phyloP scores from a whole-genome alignment of 257 asterid genomes.

The Verbena officinalis region DNA sequence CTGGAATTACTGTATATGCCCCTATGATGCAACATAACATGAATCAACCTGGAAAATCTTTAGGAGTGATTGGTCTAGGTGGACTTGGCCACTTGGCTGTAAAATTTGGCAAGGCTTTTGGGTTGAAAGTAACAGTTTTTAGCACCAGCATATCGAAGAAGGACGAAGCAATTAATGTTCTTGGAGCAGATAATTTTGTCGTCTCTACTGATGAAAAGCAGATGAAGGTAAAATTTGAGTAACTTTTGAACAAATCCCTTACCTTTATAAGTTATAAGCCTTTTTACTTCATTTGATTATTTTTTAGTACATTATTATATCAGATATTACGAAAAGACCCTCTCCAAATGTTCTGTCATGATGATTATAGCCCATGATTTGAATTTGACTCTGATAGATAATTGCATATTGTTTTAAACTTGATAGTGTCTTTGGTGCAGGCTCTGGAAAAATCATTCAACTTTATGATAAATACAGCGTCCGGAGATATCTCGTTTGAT shows the following conservation, averaged over 20 bases:
- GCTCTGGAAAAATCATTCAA: constrained; percentile 61
- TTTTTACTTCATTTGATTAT: too few relatives aligned
- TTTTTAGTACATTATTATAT: not conserved
- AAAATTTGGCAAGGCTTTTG: constrained; percentile 94
- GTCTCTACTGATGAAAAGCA: constrained; percentile 75
- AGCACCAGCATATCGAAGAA: constrained; percentile 82
- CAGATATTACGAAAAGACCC: not conserved
- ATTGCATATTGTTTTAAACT: not conserved
- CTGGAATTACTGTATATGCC: constrained; percentile 88
- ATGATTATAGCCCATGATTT: too few relatives aligned
- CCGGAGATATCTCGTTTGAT: constrained; percentile 71
- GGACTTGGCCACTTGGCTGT: constrained; percentile 98
- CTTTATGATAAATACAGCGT: constrained; percentile 80
- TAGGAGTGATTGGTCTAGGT: constrained; percentile 92
- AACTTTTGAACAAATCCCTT: constrained; percentile 6
- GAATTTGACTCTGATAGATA: too few relatives aligned
- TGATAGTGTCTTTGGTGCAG: constrained; percentile 44
- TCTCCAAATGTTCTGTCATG: too few relatives aligned
- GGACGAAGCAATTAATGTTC: constrained; percentile 70
- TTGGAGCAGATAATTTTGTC: constrained; percentile 84
- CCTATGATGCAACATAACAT: constrained; percentile 86
- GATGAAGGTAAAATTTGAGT: constrained; percentile 52
- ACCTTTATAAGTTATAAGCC: not conserved
- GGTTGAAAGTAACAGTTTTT: constrained; percentile 82
- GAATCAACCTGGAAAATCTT: constrained; percentile 86